Conservation (phyloP, 176 grass and related monocot genomes). For the Saccharum spontaneum region DNA sequence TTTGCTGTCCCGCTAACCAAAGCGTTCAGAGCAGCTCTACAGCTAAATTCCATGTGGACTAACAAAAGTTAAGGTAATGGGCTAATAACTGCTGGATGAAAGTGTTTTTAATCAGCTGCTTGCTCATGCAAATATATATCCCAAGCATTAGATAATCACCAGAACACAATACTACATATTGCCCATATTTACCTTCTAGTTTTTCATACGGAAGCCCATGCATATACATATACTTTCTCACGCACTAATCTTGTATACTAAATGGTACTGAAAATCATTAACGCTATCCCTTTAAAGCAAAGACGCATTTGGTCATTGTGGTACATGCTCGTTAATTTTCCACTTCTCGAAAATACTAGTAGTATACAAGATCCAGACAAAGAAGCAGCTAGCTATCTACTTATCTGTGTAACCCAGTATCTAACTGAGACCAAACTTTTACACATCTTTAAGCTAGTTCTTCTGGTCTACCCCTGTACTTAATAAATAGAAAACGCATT, state of each 20-base stretch:
- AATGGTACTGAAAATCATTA: neutral
- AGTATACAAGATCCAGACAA: too few species aligned
- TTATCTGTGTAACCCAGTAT: too few species aligned
- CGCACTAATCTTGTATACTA: neutral
- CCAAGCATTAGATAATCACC: neutral
- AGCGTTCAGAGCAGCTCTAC: neutral
- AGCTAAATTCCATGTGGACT: neutral
- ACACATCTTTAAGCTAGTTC: neutral
- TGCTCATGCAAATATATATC: neutral
- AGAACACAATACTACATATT: neutral
- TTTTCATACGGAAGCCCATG: neutral
- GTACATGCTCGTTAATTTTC: too few species aligned
- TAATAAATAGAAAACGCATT: too few species aligned
- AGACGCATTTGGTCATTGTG: too few species aligned
- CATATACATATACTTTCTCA: neutral
- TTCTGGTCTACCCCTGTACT: neutral
- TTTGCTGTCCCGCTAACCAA: neutral
- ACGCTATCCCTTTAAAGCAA: neutral
- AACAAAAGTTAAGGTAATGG: neutral
- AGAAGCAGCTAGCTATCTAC: too few species aligned
- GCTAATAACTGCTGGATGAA: neutral
- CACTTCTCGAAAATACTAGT: too few species aligned
- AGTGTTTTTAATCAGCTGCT: too few species aligned
- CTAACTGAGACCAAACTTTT: neutral
- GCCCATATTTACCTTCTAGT: neutral